phyloP scores from a whole-genome alignment of 192 early-diverging fungal genomes.

The Physocladia obscura region DNA sequence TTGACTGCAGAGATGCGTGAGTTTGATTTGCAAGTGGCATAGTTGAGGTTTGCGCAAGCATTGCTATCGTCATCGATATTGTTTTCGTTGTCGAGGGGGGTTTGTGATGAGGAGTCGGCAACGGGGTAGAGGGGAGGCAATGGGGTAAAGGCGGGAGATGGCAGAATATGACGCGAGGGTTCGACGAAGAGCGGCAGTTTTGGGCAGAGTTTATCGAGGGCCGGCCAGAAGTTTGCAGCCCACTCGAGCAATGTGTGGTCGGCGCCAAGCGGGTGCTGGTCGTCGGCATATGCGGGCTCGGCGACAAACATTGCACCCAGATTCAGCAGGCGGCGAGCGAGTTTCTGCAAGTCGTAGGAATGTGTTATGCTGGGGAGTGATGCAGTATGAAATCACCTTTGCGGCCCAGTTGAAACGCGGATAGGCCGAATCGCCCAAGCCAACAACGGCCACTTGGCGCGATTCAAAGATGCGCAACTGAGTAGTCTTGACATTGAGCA shows the following conservation, averaged over 20 bases:
- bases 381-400: too few relatives aligned
- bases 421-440: conserved; percentile 94
- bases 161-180: conserved; percentile 48
- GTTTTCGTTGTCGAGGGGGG: too few relatives aligned
- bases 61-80: too few relatives aligned
- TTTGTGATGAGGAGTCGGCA: too few relatives aligned
- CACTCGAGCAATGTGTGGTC: conserved; percentile 91
- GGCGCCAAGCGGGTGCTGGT: conserved; percentile 90
- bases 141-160: conserved; percentile 41
- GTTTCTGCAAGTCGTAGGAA: too few relatives aligned
- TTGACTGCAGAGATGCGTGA: conserved; percentile 69
- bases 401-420: conserved; percentile 89
- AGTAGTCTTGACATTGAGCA: too few relatives aligned
- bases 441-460: conserved; percentile 94
- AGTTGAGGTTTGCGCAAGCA: background rate
- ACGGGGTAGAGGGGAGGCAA: background rate
- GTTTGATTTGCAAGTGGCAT: conserved; percentile 43
- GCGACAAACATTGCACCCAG: conserved; percentile 76
- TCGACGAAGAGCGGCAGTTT: conserved; percentile 52
- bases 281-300: conserved; percentile 84
- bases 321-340: conserved; percentile 79
- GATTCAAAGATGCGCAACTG: too few relatives aligned
- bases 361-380: too few relatives aligned
- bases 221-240: conserved; percentile 74
- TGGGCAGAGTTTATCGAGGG: conserved; percentile 61